These are phyloP conservation scores for Geranium incanum DNA, from an alignment of 441 rosid genomes.

Conservation along the genomic window DNA sequence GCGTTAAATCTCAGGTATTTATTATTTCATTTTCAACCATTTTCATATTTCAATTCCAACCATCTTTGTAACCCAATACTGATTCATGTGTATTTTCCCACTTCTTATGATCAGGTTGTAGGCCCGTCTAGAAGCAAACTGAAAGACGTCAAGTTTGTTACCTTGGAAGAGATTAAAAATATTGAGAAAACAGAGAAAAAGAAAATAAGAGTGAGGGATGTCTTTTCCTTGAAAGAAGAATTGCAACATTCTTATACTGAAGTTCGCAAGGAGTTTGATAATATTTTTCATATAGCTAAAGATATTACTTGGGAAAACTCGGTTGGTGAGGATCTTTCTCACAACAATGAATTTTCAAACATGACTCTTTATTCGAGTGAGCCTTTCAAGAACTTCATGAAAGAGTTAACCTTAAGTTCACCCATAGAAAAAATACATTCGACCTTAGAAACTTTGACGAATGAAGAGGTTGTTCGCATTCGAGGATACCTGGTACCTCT, in stretches of 20 bases:
- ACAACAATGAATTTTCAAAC: neutral
- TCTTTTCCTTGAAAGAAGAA: neutral
- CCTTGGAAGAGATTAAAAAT: neutral
- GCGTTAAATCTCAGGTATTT: slow-evolving; percentile 14
- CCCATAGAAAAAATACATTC: neutral
- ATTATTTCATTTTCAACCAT: too few species aligned
- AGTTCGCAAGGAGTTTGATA: neutral
- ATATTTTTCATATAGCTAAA: neutral
- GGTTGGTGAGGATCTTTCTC: neutral
- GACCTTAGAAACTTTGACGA: neutral
- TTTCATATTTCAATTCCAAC: too few species aligned
- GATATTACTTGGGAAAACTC: neutral
- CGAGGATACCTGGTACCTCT: neutral
- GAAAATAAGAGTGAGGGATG: neutral
- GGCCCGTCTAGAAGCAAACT: neutral
- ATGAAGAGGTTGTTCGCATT: neutral
- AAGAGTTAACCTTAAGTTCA: too few species aligned
- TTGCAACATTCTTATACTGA: too few species aligned
- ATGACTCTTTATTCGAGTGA: neutral
- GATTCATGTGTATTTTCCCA: neutral
- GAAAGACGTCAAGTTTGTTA: neutral
- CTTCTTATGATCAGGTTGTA: neutral
- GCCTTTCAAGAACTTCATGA: too few species aligned
- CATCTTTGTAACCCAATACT: neutral
- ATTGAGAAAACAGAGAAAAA: neutral